Conservation (phyloP, 31 red algal genomes). For the Odonthalia washingtoniensis region DNA sequence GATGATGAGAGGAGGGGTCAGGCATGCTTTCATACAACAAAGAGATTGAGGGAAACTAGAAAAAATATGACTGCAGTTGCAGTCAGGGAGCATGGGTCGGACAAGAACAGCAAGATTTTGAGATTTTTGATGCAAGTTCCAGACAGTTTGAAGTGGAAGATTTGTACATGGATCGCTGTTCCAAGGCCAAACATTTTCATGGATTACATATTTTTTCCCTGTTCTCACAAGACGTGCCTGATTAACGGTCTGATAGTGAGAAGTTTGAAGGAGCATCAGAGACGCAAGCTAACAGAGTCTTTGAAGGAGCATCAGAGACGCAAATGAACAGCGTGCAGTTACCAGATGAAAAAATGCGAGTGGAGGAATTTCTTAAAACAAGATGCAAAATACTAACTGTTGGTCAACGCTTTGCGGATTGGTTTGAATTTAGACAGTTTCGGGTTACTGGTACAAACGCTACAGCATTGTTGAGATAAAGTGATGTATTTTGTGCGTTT, state of each 20-base stretch:
- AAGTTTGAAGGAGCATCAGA: neutral
- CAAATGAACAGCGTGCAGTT: neutral
- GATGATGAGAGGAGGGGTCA: no score
- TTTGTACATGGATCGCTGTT: conserved; percentile 45
- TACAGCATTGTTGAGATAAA: neutral
- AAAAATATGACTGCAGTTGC: conserved; percentile 5
- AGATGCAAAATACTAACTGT: conserved; percentile 5
- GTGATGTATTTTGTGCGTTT: neutral
- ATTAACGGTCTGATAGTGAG: neutral
- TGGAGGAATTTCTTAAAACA: neutral
- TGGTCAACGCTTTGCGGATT: conserved; percentile 1
- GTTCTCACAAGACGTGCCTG: neutral
- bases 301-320: neutral
- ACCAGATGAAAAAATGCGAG: neutral
- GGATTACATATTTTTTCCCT: neutral
- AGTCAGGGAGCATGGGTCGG: neutral
- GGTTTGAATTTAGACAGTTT: conserved; percentile 14
- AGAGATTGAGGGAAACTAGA: neutral
- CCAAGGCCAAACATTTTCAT: conserved; percentile 1
- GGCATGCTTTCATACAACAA: conserved; percentile 24
- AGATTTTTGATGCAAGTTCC: conserved; percentile 21
- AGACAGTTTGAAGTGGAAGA: neutral
- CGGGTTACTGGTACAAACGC: conserved; percentile 18
- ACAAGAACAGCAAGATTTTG: conserved; percentile 37
- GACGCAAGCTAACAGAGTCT: neutral